Conservation (phyloP, 2,329 filamentous ascomycete genomes). For the Fusarium sp. region DNA sequence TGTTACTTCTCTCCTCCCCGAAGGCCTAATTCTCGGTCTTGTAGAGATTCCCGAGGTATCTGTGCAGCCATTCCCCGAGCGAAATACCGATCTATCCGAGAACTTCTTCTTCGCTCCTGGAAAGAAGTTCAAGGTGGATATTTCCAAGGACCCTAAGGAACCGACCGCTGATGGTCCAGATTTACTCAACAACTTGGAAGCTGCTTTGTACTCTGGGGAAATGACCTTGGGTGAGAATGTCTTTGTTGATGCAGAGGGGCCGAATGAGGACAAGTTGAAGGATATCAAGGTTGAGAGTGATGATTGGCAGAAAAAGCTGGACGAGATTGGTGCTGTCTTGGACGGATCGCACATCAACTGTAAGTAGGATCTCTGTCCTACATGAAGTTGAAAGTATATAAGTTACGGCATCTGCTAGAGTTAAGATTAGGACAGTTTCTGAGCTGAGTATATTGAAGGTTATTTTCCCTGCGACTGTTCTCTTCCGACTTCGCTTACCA, state of each 20-base stretch:
- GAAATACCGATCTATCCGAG: conserved; percentile 17
- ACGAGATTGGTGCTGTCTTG: conserved; percentile 38
- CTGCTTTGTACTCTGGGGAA: conserved; percentile 9
- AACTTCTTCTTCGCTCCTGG: conserved; percentile 28
- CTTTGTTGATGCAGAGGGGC: conserved; percentile 40
- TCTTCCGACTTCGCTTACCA: background rate
- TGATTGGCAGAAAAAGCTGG: conserved; percentile 41
- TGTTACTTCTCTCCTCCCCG: conserved; percentile 26
- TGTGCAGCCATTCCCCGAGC: conserved; percentile 53
- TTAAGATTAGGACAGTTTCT: no score
- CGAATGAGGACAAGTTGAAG: conserved; percentile 34
- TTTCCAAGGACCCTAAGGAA: conserved; percentile 31
- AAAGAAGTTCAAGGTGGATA: conserved; percentile 12
- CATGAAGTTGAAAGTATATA: background rate
- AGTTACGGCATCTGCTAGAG: accelerated
- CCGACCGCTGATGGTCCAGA: conserved; percentile 6
- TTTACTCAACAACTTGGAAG: conserved; percentile 2
- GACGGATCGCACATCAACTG: conserved; percentile 30
- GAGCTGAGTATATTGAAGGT: no score
- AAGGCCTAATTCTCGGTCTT: conserved; percentile 48
- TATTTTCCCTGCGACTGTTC: no score
- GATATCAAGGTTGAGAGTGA: conserved; percentile 20
- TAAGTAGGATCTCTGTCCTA: accelerated
- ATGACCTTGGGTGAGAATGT: conserved; percentile 30
- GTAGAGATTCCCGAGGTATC: conserved; percentile 51